phyloP scores from a whole-genome alignment of 1,139 yeast species.

The Trichomonascaceae sp. region DNA sequence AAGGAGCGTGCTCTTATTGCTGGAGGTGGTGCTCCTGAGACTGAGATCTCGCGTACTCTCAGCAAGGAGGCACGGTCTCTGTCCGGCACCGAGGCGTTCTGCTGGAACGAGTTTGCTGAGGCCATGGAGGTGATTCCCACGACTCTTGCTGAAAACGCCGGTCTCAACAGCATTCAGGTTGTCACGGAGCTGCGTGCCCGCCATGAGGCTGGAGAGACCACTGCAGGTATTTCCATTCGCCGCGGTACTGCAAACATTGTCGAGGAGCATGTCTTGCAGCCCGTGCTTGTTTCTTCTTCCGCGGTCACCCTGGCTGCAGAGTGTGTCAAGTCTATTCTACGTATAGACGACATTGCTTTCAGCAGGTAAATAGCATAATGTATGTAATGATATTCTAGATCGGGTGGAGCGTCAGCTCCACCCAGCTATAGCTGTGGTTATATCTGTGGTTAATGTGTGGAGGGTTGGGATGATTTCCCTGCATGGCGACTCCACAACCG shows the following conservation, averaged over 20 bases:
- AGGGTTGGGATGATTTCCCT: too few species aligned
- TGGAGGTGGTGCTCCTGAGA: constrained; percentile 99
- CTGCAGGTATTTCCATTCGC: constrained; percentile 94
- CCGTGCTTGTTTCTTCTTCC: constrained; percentile 86
- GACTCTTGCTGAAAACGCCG: constrained; percentile 96
- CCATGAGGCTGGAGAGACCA: constrained; percentile 81
- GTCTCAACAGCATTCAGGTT: constrained; percentile 85
- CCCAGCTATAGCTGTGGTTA: too few species aligned
- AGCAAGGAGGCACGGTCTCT: constrained; percentile 64
- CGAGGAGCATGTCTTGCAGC: constrained; percentile 92
- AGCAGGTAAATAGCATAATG: constrained; percentile 35
- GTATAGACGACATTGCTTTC: constrained; percentile 91
- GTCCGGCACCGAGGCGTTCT: constrained; percentile 87
- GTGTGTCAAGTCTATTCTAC: constrained; percentile 85
- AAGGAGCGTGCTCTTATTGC: constrained; percentile 91
- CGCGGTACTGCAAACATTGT: constrained; percentile 85
- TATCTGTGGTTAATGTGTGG: too few species aligned
- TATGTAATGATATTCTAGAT: constrained; percentile 1
- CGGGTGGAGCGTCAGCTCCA: too few species aligned
- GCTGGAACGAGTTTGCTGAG: constrained; percentile 90
- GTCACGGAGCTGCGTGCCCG: constrained; percentile 88
- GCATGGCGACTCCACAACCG: too few species aligned
- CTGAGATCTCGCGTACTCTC: constrained; percentile 76
- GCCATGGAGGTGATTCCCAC: constrained; percentile 96
- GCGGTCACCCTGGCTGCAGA: constrained; percentile 92